Base-by-base conservation (phyloP, 805 yeast species). In the Candida orba region DNA sequence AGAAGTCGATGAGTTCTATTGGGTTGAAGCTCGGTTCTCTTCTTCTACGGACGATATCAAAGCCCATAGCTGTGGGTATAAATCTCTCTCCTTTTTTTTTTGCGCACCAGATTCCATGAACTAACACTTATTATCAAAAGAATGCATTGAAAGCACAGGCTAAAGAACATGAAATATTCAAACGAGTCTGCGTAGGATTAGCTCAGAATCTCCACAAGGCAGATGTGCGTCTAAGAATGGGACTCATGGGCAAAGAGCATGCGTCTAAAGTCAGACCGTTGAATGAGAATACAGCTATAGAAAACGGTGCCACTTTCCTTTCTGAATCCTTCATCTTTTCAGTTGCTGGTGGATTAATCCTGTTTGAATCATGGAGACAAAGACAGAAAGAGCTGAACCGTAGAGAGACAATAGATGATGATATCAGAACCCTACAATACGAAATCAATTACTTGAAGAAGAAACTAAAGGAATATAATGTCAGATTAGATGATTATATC, bases 271-370 rank as follows among this genome's bases (percentile, higher is more conserved):
- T 86, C 8, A 72, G 95, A 39, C 95, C 95, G 0, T 71, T 87
- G 58, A 86, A 85, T 58, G 95, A 86, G 52, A 76, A 79, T 12
- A 81, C 78, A 55, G 95, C 96, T 32, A 75, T 88, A 36, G 93
- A 87, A 46, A 78, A 72, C 46, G 95, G 95, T 1, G 93, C 95
- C 36, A 82, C 73, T 44, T 78, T 86, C 57, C 64, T 87, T 12
- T 81, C 91, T 37, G 95, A 87, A 59, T 59, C 79, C 29, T 82
- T 87, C 55, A 78, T 87, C 17, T 87, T 88, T 53, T 67, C 81
- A 24, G 91, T 88, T 22, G 95, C 93, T 1, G 93, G 95, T 6
- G 72, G 81, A 1, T 70, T 84, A 43, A 79, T 88, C 10, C 56
- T 87, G 12, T 85, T 73, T 57, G 95, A 88, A 58, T 74, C 85